These are phyloP conservation scores for Microcera coccophila DNA, from an alignment of 2,329 filamentous ascomycete genomes.

Conservation along the genomic window DNA sequence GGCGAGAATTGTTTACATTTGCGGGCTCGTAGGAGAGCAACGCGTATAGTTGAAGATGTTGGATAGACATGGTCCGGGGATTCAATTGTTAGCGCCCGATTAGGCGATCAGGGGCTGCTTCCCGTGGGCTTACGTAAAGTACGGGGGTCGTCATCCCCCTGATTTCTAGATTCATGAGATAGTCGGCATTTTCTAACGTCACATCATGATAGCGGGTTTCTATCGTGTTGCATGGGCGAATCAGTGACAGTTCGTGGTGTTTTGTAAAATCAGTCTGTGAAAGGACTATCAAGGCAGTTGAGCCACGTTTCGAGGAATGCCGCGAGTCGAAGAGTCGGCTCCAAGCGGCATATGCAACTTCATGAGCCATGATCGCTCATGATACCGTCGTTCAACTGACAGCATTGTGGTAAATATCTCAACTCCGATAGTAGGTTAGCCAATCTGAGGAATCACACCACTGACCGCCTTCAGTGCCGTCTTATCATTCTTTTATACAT, in stretches of 20 bases:
- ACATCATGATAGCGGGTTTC: not conserved
- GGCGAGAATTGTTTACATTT: constrained; percentile 2
- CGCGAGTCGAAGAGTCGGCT: not conserved
- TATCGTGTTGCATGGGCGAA: too few species aligned
- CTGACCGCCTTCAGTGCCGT: constrained; percentile 36
- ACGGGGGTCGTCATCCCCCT: too few species aligned
- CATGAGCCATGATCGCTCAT: constrained; percentile 18
- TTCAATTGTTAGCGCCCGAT: not conserved
- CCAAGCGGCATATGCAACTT: constrained; percentile 5
- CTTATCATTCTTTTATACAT: constrained; percentile 47
- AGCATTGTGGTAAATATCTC: constrained; percentile 19
- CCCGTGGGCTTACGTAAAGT: not conserved
- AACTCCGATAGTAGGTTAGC: not conserved
- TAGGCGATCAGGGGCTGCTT: too few species aligned
- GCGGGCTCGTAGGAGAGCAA: not conserved
- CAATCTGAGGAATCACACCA: not conserved
- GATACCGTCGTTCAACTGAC: constrained; percentile 21
- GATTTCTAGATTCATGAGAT: too few species aligned
- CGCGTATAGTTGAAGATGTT: not conserved
- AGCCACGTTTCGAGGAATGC: not conserved
- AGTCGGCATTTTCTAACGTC: not conserved
- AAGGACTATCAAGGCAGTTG: too few species aligned
- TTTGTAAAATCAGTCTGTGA: too few species aligned
- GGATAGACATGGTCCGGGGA: not conserved
- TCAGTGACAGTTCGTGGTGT: too few species aligned